Percentiles rank a stretch among this genome's conserved stretches.
Evolutionary conservation across 2,329 filamentous ascomycete species (phyloP).

Genomic region (Pezizomycotina sp.): DNA sequence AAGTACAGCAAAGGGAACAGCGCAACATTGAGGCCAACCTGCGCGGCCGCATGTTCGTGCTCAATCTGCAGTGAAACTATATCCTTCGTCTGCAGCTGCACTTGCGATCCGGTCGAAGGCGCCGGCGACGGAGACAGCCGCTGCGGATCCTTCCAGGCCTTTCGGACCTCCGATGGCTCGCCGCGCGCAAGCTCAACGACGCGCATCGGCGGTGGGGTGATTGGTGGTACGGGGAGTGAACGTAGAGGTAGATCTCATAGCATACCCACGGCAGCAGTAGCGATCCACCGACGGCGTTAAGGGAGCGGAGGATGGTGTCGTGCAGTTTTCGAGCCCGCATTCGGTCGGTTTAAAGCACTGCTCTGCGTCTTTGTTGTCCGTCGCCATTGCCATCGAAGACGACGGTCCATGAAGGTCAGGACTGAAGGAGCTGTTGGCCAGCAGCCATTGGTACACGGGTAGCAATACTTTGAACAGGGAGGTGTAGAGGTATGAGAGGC

Average conservation of each 20-base stretch:
- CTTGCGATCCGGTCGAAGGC: too few species aligned
- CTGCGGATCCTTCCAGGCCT: too few species aligned
- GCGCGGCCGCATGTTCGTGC: constrained; percentile 29
- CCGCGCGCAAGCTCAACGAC: constrained; percentile 14
- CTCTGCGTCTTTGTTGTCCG: too few species aligned
- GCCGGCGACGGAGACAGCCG: too few species aligned
- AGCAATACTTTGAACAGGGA: constrained; percentile 24
- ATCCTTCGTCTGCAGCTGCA: constrained; percentile 7
- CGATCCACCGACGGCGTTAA: constrained; percentile 23
- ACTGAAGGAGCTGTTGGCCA: constrained; percentile 5
- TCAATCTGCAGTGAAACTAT: constrained; percentile 12
- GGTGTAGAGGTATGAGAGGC: constrained; percentile 30
- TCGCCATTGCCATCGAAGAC: too few species aligned
- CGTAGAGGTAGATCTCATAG: constrained; percentile 21
- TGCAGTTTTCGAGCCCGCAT: constrained; percentile 20
- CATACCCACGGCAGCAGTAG: constrained; percentile 20
- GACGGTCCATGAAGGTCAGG: constrained; percentile 7
- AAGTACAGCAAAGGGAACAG: constrained; percentile 88
- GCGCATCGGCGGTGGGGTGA: constrained; percentile 14
- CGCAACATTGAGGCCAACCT: constrained; percentile 60
- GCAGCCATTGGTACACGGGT: constrained; percentile 12
- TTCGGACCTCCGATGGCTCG: too few species aligned
- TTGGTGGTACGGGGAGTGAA: constrained; percentile 20
- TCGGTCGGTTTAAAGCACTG: constrained; percentile 14
- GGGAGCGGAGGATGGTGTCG: constrained; percentile 21